A percentile compares a stretch with the other conserved stretches of the same genome.
Conservation (phyloP, 805 yeast genomes). For the Pichia rugopelliculosa region DNA sequence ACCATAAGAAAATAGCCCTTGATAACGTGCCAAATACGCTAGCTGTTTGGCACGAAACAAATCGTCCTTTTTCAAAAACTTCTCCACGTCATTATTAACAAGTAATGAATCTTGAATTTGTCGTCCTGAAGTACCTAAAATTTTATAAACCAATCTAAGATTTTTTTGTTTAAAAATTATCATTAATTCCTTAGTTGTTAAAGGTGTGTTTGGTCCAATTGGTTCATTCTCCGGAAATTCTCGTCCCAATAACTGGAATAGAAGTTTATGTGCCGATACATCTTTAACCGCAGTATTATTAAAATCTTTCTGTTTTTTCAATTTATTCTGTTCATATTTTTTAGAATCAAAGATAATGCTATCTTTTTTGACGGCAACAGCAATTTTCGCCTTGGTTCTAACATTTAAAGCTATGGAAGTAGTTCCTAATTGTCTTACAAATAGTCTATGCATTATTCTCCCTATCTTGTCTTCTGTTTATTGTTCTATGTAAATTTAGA, state of each 20-base stretch:
- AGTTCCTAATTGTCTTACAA: background rate
- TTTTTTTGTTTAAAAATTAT: conserved; percentile 25
- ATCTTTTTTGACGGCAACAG: conserved; percentile 10
- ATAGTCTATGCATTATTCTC: background rate
- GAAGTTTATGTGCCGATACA: conserved; percentile 23
- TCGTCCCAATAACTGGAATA: conserved; percentile 17
- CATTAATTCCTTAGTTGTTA: conserved; percentile 22
- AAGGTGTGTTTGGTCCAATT: conserved; percentile 20
- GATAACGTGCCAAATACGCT: conserved; percentile 22
- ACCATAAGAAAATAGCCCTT: conserved; percentile 58
- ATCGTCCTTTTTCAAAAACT: conserved; percentile 44
- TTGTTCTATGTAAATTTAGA: background rate
- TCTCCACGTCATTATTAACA: conserved; percentile 46
- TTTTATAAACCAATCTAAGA: conserved; percentile 39
- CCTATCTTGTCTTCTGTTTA: background rate
- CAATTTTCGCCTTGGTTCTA: conserved; percentile 11
- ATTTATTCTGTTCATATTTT: conserved; percentile 1
- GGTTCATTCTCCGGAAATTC: conserved; percentile 13
- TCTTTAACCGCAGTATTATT: conserved; percentile 20
- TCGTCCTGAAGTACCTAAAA: conserved; percentile 52
- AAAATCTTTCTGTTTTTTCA: conserved; percentile 14
- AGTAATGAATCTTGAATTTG: conserved; percentile 52
- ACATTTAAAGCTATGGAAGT: background rate
- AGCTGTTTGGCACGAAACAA: conserved; percentile 40
- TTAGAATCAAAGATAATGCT: background rate